A percentile compares a stretch with the other conserved stretches of the same genome.
Conservation (phyloP, 768 basidiomycete genomes). For the Exidia glandulosa region DNA sequence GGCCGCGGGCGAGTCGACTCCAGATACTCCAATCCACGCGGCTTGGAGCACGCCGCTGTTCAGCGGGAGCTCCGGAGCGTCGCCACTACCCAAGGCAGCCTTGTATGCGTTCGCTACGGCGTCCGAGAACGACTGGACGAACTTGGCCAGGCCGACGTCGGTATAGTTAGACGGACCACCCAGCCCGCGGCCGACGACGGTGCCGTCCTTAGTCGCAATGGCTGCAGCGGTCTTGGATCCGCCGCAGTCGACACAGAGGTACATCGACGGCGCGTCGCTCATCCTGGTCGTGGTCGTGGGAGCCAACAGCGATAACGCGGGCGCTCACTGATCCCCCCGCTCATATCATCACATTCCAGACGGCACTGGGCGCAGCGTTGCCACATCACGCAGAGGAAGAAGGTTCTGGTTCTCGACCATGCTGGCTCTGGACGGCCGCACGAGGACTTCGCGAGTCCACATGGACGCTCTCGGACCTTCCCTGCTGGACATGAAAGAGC, state of each 20-base stretch:
- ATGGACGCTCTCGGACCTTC: no score
- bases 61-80: slow-evolving; percentile 17
- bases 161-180: slow-evolving; percentile 81
- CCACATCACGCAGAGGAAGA: no score
- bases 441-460: no score
- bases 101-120: slow-evolving; percentile 42
- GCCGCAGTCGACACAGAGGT: slow-evolving; percentile 79
- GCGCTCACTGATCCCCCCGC: no score
- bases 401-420: no score
- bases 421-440: no score
- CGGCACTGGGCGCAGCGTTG: no score
- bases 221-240: slow-evolving; percentile 80
- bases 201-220: slow-evolving; percentile 46
- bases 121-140: slow-evolving; percentile 39
- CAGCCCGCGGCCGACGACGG: slow-evolving; percentile 52
- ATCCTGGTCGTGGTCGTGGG: not conserved
- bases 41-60: slow-evolving; percentile 34
- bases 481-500: no score
- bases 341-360: no score
- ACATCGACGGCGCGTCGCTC: slow-evolving; percentile 23
- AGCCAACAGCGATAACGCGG: not conserved
- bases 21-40: slow-evolving; percentile 78
- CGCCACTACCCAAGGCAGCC: slow-evolving; percentile 15
- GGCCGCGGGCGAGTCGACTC: slow-evolving; percentile 63
- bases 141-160: slow-evolving; percentile 56